Base-by-base conservation (phyloP, 2,329 filamentous ascomycete species). In the Fusarium sp. region DNA sequence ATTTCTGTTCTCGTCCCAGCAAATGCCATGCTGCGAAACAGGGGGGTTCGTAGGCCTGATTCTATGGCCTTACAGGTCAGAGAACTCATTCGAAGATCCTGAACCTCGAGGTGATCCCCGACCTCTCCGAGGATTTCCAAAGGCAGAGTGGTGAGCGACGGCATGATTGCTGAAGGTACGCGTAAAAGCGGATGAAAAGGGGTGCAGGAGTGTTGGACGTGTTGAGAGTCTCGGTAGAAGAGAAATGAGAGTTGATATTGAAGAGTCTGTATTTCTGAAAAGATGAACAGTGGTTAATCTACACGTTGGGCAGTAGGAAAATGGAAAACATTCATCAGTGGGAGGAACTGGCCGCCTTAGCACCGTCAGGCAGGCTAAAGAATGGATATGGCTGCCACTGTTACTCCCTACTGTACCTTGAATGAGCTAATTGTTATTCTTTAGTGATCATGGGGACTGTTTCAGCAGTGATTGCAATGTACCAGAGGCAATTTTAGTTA, bases 41-140 rank as follows among this genome's bases (percentile, higher is more conserved):
- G 6, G 3, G 16, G 23, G 14, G 0, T 8, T 1, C 6, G 7
- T 0, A 12, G 2, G 3, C 5, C 19, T 4, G 5, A 2, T 8
- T 37, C 18, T 1, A 52, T 4, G 4, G 10, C 3, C 21, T 16
- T 25, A 3, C 31, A 52, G 0, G 9, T 10, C 0, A 37, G 33
- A 0, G 48, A 25, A 3, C 10, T 15, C 2, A 5, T 10, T 2
- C 18, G 1, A 37, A 37, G 23, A 6, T 52, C 31, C 3, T 21
- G 9, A 1, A 21, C 4, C 4, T 6, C 3, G 9, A 52, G 23
- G 18, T 52, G 7, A 1, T 14, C 4, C 3, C 31, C 48, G 5
- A 51, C 8, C 6, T 51, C 48, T 3, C 6, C 9, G 5, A 51
- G 5, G 1, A 35, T 19, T 9, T 51, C 48, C 4, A 23, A 4